Evolutionary conservation across 1,284 basidiomycete genomes (phyloP).

Genomic region (Albatrellus sp.): DNA sequence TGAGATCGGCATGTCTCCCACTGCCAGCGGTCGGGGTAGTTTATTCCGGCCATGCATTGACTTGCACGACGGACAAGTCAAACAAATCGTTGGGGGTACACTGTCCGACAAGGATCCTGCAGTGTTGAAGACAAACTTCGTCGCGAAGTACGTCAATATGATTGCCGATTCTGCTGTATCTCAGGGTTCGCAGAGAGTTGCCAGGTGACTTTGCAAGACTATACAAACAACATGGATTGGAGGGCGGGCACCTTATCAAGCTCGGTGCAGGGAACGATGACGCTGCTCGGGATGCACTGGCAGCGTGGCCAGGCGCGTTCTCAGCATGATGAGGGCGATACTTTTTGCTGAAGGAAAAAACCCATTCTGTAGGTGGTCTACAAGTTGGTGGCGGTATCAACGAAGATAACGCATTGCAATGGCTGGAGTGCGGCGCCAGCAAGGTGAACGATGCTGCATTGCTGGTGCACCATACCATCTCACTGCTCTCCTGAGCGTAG

Average conservation of each 20-base stretch:
- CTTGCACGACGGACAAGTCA: constrained; percentile 88
- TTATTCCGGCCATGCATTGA: constrained; percentile 94
- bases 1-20: too few relatives aligned
- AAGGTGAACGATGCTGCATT: constrained; percentile 45
- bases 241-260: constrained; percentile 94
- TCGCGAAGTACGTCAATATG: constrained; percentile 57
- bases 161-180: constrained; percentile 4
- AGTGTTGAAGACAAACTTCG: constrained; percentile 82
- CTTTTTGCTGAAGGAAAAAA: background rate
- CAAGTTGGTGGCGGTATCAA: constrained; percentile 95
- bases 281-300: constrained; percentile 75
- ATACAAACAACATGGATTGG: constrained; percentile 60
- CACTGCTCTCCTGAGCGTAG: constrained; percentile 25
- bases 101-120: constrained; percentile 57
- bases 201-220: constrained; percentile 74
- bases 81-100: constrained; percentile 97
- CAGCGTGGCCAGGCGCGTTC: constrained; percentile 66
- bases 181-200: constrained; percentile 47
- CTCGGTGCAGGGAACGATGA: constrained; percentile 84
- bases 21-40: constrained; percentile 13
- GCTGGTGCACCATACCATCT: constrained; percentile 1
- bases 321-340: background rate
- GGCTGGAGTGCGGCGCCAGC: constrained; percentile 84
- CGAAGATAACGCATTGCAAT: constrained; percentile 67
- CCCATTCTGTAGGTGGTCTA: constrained; percentile 42